Base-by-base conservation (phyloP, 257 asterid species). In the Solanum raphanifolium region DNA sequence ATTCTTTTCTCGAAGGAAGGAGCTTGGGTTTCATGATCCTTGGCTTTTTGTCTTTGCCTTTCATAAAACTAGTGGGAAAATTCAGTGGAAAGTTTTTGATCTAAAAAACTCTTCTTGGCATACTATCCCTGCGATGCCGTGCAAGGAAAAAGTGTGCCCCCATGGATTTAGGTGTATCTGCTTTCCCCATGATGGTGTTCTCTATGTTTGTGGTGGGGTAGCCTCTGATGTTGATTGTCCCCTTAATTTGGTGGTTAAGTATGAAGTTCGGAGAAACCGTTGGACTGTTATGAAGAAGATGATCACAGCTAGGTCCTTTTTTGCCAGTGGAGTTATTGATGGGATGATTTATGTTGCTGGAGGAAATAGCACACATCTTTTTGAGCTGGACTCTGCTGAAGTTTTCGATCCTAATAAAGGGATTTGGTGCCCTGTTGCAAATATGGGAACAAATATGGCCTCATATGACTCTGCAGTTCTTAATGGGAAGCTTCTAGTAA, bases 311-410 rank as follows among this genome's bases (percentile, higher is more conserved):
- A 88, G 99, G 89, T 95, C 99, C 1, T 95, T 93, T 84, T 97
- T 97, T 7, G 99, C 96, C 0, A 94, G 98, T 65, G 99, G 98
- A 71, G 95, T 94, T 13, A 94, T 97, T 7, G 92, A 95, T 79
- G 99, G 98, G 83, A 90, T 89, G 96, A 90, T 97, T 41, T 97
- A 95, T 76, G 99, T 95, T 16, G 99, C 99, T 0, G 99, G 99
- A 31, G 99, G 99, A 31, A 97, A 94, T 60, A 96, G 95, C 88
- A 76, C 97, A 3, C 96, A 95, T 74, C 90, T 95, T 55, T 93
- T 92, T 34, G 99, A 97, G 92, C 96, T 97, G 48, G 90, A 93
- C 52, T 94, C 99, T 0, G 96, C 97, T 1, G 99, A 97, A 87
- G 96, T 91, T 1, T 91, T 97, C 84, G 98, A 97, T 89, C 98